Evolutionary conservation across 2,329 filamentous ascomycete species (phyloP).

Genomic region (Camptophora hylomeconis): DNA sequence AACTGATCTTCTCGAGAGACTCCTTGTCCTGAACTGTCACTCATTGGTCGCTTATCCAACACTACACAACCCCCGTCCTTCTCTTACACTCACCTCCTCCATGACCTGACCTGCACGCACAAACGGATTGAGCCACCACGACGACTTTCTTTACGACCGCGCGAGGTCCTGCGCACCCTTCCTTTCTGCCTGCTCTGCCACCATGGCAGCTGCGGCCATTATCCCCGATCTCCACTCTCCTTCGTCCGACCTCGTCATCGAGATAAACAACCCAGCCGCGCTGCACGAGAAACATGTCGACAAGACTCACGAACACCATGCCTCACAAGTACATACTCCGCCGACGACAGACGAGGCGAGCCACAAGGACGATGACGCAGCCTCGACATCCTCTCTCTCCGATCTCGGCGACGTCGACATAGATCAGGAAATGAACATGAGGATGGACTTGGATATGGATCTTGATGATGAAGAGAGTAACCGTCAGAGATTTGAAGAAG

Average conservation of each 20-base stretch:
- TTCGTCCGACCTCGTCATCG: slow-evolving; percentile 2
- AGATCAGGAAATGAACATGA: not conserved
- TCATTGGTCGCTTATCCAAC: no score
- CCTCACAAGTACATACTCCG: slow-evolving; percentile 16
- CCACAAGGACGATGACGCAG: slow-evolving; percentile 30
- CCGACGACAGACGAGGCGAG: slow-evolving; percentile 17
- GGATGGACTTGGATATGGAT: slow-evolving; percentile 4
- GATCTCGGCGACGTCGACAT: slow-evolving; percentile 16
- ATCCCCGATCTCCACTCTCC: slow-evolving; percentile 13
- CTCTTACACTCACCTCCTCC: no score
- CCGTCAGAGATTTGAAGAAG: slow-evolving; percentile 17
- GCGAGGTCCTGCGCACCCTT: no score
- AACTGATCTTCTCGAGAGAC: no score
- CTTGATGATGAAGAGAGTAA: slow-evolving; percentile 17
- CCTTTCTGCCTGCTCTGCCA: slow-evolving; percentile 7
- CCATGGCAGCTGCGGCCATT: slow-evolving; percentile 16
- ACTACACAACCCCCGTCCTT: no score
- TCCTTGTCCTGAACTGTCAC: no score
- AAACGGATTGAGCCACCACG: no score
- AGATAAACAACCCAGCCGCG: no score
- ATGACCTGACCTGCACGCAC: no score
- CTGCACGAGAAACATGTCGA: slow-evolving; percentile 2
- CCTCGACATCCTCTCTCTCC: slow-evolving; percentile 18
- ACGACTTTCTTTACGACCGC: no score
- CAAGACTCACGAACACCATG: slow-evolving; percentile 6